Evolutionary conservation across 2,329 filamentous ascomycete species (phyloP), one percentile per base, ranked within the genome.

Genomic region (Pyrenophora teres): DNA sequence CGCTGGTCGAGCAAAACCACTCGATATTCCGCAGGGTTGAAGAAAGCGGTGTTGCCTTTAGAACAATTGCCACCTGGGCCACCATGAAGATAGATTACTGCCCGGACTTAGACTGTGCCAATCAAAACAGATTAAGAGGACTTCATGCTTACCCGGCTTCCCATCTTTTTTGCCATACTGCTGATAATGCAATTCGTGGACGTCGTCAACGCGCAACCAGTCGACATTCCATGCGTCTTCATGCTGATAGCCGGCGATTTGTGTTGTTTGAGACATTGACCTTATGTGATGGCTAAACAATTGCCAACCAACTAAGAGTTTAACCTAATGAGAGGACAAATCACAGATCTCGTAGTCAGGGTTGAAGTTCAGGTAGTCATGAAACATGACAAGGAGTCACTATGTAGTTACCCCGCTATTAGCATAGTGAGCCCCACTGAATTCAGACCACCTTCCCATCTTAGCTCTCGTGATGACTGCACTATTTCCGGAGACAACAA

Each of bases 1-100:
- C 78, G 74, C 57, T 81, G 78, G 58, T 81, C 78, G 41, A 80
- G 67, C 32, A 80, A 74, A 21, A 80, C 64, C 13, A 77, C 74
- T 10, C 76, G 74, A 57, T 80, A 80, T 35, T 75, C 59, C 6
- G 56, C 45, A 3, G 78, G 77, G 52, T 78, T 64, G 65, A 80
- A 80, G 63, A 75, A 80, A 36, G 54, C 57, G 16, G 74, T 73
- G 57, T 75, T 74, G 31, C 40, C 40, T 38, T 71, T 67, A 10
- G 71, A 66, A 30, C 63, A 74, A 15, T 56, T 53, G 33, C 72
- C 76, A 30, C 76, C 76, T 3, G 77, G 77, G 1, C 77, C 77
- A n/a, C 77, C 77, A 41, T 79, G 77, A 6, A 79, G 70, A 49
- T 71, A 78, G 18, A 79, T 60, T 0, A 76, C 73, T 69, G 57